These are phyloP conservation scores for Canavalia ensiformis DNA, from an alignment of 306 rosid species.

Conservation along the genomic window DNA sequence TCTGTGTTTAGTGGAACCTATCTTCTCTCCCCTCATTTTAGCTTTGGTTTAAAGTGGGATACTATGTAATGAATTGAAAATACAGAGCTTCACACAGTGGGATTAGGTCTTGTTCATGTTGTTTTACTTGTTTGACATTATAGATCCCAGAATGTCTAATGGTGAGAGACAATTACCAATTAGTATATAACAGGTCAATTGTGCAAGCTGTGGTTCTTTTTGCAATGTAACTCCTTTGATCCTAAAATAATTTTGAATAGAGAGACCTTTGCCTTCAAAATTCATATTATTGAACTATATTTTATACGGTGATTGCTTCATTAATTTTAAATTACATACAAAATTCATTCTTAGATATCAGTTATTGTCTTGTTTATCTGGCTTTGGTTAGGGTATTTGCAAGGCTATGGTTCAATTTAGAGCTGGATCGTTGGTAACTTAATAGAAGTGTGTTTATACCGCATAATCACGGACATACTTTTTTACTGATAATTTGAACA, in stretches of 20 bases:
- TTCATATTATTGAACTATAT: not conserved
- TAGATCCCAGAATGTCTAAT: constrained; percentile 34
- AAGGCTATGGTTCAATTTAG: too few species aligned
- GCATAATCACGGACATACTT: too few species aligned
- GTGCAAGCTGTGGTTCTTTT: not conserved
- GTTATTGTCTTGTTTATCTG: constrained; percentile 46
- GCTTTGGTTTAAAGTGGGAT: not conserved
- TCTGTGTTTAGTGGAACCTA: constrained; percentile 14
- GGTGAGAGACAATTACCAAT: not conserved
- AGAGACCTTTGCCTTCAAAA: not conserved
- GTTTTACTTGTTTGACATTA: constrained; percentile 21
- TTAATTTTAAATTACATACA: too few species aligned
- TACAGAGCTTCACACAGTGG: not conserved
- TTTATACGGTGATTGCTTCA: not conserved
- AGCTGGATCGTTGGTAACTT: too few species aligned
- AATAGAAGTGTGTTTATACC: constrained; percentile 47
- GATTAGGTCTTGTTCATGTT: constrained; percentile 12
- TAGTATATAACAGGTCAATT: not conserved
- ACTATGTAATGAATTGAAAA: constrained; percentile 15
- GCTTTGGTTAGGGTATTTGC: constrained; percentile 50
- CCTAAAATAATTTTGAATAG: constrained; percentile 18
- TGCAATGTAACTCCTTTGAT: constrained; percentile 1
- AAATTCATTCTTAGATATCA: not conserved
- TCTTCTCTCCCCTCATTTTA: not conserved
- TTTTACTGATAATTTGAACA: too few species aligned